Evolutionary conservation across 176 grass and related monocot species (phyloP), one percentile per base, ranked within the genome.

Genomic region (Lolium perenne): DNA sequence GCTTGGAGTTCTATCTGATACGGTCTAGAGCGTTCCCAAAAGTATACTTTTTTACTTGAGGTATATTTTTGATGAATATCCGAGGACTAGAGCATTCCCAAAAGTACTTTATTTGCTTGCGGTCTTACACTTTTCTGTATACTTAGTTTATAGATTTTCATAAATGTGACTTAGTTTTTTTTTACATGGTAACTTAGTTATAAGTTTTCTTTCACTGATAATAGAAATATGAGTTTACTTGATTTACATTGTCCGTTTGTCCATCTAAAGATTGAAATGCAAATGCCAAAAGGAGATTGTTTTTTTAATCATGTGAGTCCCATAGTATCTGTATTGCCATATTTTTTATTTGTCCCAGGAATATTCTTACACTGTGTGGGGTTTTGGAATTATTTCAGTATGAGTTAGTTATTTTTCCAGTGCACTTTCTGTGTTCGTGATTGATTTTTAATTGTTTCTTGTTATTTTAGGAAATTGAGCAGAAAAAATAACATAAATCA

Each of bases 351-450:
- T 90, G 11, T 82, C 32, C 66, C 87, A 98, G 96, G 88, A 95
- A 79, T 88, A 87, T 65, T 93, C 87, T 86, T 92, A 78, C 78
- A 95, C 91, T 87, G 90, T 76, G 96, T 93, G 47, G 93, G 91
- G 0, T 98, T 98, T 87, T 98, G 93, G 93, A 98, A 98, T 77
- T 98, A 98, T 84, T 98, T 98, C 75, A 95, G 96, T 79, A 95
- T 98, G 86, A 93, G 96, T 98, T 85, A 94, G 93, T 89, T 64
- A 17, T 62, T n/a, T 91, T 89, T 4, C 72, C 85, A 79, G 67
- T 86, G n/a, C 20, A 79, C 5, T 73, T 80, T 82, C 16, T 88
- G 22, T 48, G 45, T 77, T 35, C 10, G 17, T 80, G 21, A 4
- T 80, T 71, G 1, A 56, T 83, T 67, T 18, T 18, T 54, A 45